Base-by-base conservation (phyloP, 2,329 filamentous ascomycete genomes). In the Monilinia fructigena region DNA sequence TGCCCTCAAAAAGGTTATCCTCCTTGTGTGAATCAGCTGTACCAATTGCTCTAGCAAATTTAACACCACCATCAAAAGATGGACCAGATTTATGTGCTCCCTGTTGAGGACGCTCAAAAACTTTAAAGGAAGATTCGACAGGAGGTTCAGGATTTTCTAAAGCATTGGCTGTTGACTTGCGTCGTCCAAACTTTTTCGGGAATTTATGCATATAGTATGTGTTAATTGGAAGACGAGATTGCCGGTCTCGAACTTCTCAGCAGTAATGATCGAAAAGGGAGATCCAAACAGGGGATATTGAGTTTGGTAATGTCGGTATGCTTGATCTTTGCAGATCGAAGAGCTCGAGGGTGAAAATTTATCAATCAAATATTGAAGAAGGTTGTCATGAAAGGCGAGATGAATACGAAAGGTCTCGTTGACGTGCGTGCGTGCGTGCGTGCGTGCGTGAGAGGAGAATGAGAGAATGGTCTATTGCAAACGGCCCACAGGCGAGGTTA, bases 171-270 rank as follows among this genome's bases (percentile, higher is more conserved):
- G 70, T 68, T 65, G 74, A 75, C 73, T 75, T 76, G 60, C 75
- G 75, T 69, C 75, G 73, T 66, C 72, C 74, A 66, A 77, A 77
- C 38, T 64, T 70, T 67, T 72, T 76, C 42, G 75, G 71, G 68
- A 76, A 75, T 70, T 72, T 76, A 73, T 75, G 75, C 75, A 77
- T 77, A 61, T 75, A 74, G 75, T 66, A 68, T 68, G 59, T 68
- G 42, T 52, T 55, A 45, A 58, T 53, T 66, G 48, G 58, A 68
- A 67, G 64, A 63, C 64, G 54, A 65, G 54, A 59, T 65, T 40
- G 54, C 28, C 28, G 23, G 62, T 58, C 62, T 56, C 62, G 62
- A 59, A 28, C 62, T 65, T 65, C 62, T 65, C 62, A 40, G 62
- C 50, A 35, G 42, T 48, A 59, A 35, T 18, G 52, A 59, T 40